Percentiles rank a stretch among this genome's conserved stretches.
These are phyloP conservation scores for Knoxdaviesia capensis DNA, from an alignment of 2,329 filamentous ascomycete species.

Conservation along the genomic window DNA sequence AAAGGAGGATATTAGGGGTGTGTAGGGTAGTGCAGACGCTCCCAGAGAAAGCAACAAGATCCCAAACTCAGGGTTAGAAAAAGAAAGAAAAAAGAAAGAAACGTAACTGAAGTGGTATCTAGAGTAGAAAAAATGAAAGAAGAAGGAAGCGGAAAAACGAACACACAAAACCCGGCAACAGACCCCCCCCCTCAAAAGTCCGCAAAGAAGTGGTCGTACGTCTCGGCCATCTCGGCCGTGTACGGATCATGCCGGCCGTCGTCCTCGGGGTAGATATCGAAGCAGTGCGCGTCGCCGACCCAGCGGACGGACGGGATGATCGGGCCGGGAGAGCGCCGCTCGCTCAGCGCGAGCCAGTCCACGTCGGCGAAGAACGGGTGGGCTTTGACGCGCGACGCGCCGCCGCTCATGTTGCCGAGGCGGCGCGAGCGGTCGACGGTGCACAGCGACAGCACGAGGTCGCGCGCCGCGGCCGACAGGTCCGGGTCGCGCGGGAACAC, in stretches of 20 bases:
- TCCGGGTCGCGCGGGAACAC: conserved; percentile 47
- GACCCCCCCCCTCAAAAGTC: conserved; percentile 46
- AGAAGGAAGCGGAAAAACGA: background rate
- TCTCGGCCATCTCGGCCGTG: conserved; percentile 44
- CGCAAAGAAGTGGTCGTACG: conserved; percentile 51
- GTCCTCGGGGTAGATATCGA: conserved; percentile 67
- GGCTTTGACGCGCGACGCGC: conserved; percentile 48
- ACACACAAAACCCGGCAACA: too few relatives aligned
- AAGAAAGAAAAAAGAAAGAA: background rate
- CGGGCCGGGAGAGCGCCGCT: conserved; percentile 43
- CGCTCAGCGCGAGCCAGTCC: conserved; percentile 54
- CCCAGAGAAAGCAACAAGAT: too few relatives aligned
- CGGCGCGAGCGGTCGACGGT: conserved; percentile 60
- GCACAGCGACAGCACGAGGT: conserved; percentile 58
- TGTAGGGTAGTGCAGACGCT: too few relatives aligned
- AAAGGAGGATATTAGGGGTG: too few relatives aligned
- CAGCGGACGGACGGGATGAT: conserved; percentile 58
- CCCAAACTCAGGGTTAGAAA: background rate
- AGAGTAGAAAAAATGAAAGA: background rate
- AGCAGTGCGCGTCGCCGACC: conserved; percentile 59
- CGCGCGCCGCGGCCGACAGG: conserved; percentile 48
- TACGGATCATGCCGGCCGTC: conserved; percentile 44
- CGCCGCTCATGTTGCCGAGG: conserved; percentile 59
- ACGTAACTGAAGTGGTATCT: background rate
- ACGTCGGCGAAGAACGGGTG: conserved; percentile 58